Evolutionary conservation across 345 rosid genomes (phyloP).

Genomic region (Eucalyptus erythrocorys): DNA sequence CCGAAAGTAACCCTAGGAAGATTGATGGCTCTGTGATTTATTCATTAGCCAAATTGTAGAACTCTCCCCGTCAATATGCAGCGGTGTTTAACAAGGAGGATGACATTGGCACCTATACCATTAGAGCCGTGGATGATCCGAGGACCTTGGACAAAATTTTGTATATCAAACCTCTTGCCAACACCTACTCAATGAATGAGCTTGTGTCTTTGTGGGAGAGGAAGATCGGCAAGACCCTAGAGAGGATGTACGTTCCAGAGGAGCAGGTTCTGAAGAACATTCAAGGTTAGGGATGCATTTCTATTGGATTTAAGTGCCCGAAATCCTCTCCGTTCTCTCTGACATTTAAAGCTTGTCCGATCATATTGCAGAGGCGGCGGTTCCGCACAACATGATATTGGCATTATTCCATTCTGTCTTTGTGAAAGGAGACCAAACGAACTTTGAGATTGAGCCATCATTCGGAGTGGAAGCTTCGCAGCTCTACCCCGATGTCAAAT

Average conservation of each 20-base stretch:
- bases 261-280: not conserved
- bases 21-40: too few relatives aligned
- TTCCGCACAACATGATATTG: not conserved
- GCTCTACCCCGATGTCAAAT: not conserved
- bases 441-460: not conserved
- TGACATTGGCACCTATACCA: not conserved
- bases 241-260: not conserved
- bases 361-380: not conserved
- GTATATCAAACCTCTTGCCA: not conserved
- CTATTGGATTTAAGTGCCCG: not conserved
- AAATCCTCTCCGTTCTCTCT: not conserved
- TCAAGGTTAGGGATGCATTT: not conserved
- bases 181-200: not conserved
- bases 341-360: not conserved
- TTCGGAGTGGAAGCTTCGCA: not conserved
- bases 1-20: not conserved
- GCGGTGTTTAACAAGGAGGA: not conserved
- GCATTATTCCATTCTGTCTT: not conserved
- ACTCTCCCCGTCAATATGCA: too few relatives aligned
- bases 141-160: not conserved
- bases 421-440: not conserved
- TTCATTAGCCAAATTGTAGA: too few relatives aligned
- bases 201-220: not conserved
- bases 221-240: not conserved
- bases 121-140: not conserved